Percentiles rank a stretch among this genome's conserved stretches.
phyloP scores from a whole-genome alignment of 2,329 filamentous ascomycete genomes.

The Cyclaneusma minus region DNA sequence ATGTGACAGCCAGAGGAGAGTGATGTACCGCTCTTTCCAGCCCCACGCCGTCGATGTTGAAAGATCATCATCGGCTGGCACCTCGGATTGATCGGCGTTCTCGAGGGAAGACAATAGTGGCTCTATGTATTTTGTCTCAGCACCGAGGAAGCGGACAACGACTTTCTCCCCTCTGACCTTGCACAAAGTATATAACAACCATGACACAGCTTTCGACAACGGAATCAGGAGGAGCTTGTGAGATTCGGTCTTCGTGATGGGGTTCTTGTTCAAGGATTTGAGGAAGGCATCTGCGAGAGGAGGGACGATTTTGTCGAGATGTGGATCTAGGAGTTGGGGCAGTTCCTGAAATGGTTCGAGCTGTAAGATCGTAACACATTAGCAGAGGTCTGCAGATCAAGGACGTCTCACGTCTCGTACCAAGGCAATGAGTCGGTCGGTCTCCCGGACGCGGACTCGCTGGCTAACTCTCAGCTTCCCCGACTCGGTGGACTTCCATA shows the following conservation, averaged over 20 bases:
- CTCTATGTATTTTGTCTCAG: slow-evolving; percentile 76
- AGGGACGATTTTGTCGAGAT: slow-evolving; percentile 62
- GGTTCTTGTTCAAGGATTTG: slow-evolving; percentile 36
- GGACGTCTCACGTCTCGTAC: slow-evolving; percentile 18
- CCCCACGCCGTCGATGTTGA: slow-evolving; percentile 26
- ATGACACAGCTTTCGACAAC: slow-evolving; percentile 48
- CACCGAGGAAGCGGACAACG: slow-evolving; percentile 77
- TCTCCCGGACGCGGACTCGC: slow-evolving; percentile 33
- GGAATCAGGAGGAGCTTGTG: slow-evolving; percentile 17
- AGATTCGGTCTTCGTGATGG: slow-evolving; percentile 21
- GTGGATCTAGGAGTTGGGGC: slow-evolving; percentile 79
- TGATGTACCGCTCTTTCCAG: slow-evolving; percentile 84
- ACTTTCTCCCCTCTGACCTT: slow-evolving; percentile 92
- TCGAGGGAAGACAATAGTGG: slow-evolving; percentile 64
- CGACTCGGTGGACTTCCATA: slow-evolving; percentile 33
- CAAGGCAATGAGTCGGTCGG: slow-evolving; percentile 28
- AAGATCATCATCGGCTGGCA: slow-evolving; percentile 10
- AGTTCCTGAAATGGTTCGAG: slow-evolving; percentile 91
- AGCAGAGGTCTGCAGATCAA: slow-evolving; percentile 7
- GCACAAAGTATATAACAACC: slow-evolving; percentile 76
- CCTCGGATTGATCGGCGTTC: slow-evolving; percentile 23
- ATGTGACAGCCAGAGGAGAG: slow-evolving; percentile 77
- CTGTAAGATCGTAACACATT: slow-evolving; percentile 7
- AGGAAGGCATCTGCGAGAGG: slow-evolving; percentile 63
- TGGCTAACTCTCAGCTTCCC: slow-evolving; percentile 27